Evolutionary conservation across 768 basidiomycete genomes (phyloP).

Genomic region (Erythrobasidium yunnanense): DNA sequence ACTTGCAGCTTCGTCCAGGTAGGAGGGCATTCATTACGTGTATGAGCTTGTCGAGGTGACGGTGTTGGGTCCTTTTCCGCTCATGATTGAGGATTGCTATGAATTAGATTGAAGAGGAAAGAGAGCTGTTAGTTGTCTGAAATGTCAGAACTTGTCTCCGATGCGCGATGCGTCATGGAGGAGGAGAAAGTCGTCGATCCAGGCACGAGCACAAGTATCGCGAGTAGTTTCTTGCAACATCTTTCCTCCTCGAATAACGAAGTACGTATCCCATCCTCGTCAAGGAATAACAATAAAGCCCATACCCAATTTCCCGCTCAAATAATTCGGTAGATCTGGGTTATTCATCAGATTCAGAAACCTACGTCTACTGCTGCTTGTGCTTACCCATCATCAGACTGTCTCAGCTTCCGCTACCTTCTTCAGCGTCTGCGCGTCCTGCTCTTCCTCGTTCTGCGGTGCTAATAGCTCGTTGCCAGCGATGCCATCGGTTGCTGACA

Average conservation of each 20-base stretch:
- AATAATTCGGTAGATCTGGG: too few species aligned
- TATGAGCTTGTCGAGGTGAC: background rate
- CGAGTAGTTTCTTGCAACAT: too few species aligned
- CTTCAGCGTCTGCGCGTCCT: background rate
- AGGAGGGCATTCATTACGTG: background rate
- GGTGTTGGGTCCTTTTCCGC: slow-evolving; percentile 4
- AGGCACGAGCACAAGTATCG: too few species aligned
- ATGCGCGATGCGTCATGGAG: too few species aligned
- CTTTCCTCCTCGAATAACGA: too few species aligned
- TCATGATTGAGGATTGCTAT: background rate
- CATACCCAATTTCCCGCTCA: too few species aligned
- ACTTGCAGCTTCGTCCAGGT: background rate
- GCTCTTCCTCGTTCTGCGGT: background rate
- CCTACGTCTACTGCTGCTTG: background rate
- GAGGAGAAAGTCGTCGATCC: too few species aligned
- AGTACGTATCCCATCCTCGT: too few species aligned
- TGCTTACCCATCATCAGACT: background rate
- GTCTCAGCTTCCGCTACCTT: background rate
- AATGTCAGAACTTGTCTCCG: too few species aligned
- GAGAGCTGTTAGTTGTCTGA: background rate
- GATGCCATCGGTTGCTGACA: background rate
- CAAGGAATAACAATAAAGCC: too few species aligned
- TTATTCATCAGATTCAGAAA: background rate
- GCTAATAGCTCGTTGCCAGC: background rate
- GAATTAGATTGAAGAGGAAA: background rate